Base-by-base conservation (phyloP, 2,329 filamentous ascomycete genomes). In the Claviceps purpurea region DNA sequence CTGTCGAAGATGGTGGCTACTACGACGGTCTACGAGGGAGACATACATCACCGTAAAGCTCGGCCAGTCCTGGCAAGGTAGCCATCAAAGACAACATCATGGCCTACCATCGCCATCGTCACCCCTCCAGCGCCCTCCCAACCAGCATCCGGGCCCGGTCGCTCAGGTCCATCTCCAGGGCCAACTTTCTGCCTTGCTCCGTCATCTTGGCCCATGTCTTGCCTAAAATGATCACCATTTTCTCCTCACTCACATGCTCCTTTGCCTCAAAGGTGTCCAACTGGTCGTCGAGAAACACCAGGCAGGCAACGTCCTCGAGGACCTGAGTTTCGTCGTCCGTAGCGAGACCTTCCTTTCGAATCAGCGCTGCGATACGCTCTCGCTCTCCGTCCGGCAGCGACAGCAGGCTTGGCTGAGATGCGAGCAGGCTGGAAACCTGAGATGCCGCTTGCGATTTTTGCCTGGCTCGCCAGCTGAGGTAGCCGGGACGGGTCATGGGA, bases 231-330 rank as follows among this genome's bases (percentile, higher is more conserved):
- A 69, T 70, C 20, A 91, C 64, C 54, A 89, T 81, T 74, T 93
- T 94, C 49, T 81, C 83, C 68, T 91, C 86, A 61, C 89, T 85
- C 16, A 75, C 64, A 51, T 82, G 76, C 30, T 78, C 75, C 63
- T 76, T 73, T 58, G 66, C 74, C 72, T 88, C 84, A 67, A 93
- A 95, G 49, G 77, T 79, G 60, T 90, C 88, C 56, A 94, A 85
- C 63, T 93, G 86, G 64, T 91, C 87, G 64, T 93, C 88, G 57
- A 95, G 69, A 64, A 95, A 95, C 30, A 94, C 88, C 52, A 95
- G 69, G 63, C 88, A 94, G 3, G 89, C 89, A 46, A 89, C 85
- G 68, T 94, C 89, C 70, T 94, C 89, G 56, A 95, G 73, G 6
- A 79, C 75, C 71, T 91, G 85, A 51, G 84, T 82, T 65, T 89